Evolutionary conservation across 805 yeast genomes (phyloP).

Genomic region (Candida namnaoensis): DNA sequence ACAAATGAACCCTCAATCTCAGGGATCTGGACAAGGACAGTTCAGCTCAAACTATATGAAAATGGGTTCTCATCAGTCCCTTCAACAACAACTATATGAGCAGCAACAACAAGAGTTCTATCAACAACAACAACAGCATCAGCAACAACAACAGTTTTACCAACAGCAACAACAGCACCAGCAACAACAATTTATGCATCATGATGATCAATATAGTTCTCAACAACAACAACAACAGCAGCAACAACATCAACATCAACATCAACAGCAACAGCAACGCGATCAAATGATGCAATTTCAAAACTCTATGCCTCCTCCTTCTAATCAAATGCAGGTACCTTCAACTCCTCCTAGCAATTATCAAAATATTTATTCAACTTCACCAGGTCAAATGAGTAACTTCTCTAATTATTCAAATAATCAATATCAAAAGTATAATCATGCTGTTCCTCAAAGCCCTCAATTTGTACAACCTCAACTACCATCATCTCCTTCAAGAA

Average conservation of each 20-base stretch:
- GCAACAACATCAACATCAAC: conserved; percentile 16
- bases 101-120: conserved; percentile 20
- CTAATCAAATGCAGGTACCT: conserved; percentile 13
- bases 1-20: no score
- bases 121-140: conserved; percentile 20
- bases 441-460: conserved; percentile 15
- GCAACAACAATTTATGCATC: conserved; percentile 15
- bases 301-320: conserved; percentile 19
- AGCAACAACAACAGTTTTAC: conserved; percentile 12
- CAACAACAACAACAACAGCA: conserved; percentile 11
- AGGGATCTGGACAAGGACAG: conserved; percentile 12
- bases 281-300: conserved; percentile 15
- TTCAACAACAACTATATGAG: conserved; percentile 26
- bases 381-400: conserved; percentile 16
- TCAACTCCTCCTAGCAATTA: conserved; percentile 12
- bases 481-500: conserved; percentile 22
- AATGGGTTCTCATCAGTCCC: conserved; percentile 29
- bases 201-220: conserved; percentile 9
- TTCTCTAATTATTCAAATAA: conserved; percentile 2
- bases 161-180: conserved; percentile 16
- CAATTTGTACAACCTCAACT: conserved; percentile 20
- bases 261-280: conserved; percentile 12
- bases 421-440: conserved; percentile 9
- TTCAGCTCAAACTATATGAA: conserved; percentile 27
- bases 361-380: conserved; percentile 8